A percentile compares a stretch with the other conserved stretches of the same genome.
Evolutionary conservation across 257 asterid species (phyloP).

Genomic region (Solanum paucissectum): DNA sequence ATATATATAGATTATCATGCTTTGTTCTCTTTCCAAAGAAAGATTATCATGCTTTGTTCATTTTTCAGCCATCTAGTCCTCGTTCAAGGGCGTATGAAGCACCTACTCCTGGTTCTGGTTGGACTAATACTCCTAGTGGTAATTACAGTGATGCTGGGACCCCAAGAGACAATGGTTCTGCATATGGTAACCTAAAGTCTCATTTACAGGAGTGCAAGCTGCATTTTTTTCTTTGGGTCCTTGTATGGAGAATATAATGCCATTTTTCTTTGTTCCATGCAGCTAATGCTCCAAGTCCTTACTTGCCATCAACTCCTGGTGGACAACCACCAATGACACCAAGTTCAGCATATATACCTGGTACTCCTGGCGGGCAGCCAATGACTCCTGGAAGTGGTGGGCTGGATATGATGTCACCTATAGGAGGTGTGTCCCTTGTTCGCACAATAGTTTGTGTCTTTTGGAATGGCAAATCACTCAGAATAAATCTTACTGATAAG

Average conservation of each 20-base stretch:
- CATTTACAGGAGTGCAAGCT: neutral
- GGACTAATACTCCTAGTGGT: constrained; percentile 53
- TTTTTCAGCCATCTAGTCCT: constrained; percentile 80
- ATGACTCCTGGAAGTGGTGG: constrained; percentile 98
- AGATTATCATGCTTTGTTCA: neutral
- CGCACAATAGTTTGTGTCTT: neutral
- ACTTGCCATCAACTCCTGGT: constrained; percentile 92
- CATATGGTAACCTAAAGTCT: constrained; percentile 49
- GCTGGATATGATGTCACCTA: constrained; percentile 95
- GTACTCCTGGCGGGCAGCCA: constrained; percentile 98
- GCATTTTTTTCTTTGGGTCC: neutral
- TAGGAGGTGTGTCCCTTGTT: constrained; percentile 34
- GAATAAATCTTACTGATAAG: neutral
- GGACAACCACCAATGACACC: constrained; percentile 99
- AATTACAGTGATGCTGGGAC: constrained; percentile 74
- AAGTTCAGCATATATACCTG: constrained; percentile 91
- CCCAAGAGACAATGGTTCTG: constrained; percentile 69
- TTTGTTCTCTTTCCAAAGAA: neutral
- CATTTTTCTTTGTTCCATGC: constrained; percentile 7
- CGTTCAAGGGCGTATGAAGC: constrained; percentile 88
- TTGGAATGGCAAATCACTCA: neutral
- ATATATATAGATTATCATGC: neutral
- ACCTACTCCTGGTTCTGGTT: constrained; percentile 95
- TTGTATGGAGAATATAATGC: neutral
- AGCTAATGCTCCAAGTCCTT: constrained; percentile 99